Base-by-base conservation (phyloP, 2,329 filamentous ascomycete species). In the Microdochium paspali region DNA sequence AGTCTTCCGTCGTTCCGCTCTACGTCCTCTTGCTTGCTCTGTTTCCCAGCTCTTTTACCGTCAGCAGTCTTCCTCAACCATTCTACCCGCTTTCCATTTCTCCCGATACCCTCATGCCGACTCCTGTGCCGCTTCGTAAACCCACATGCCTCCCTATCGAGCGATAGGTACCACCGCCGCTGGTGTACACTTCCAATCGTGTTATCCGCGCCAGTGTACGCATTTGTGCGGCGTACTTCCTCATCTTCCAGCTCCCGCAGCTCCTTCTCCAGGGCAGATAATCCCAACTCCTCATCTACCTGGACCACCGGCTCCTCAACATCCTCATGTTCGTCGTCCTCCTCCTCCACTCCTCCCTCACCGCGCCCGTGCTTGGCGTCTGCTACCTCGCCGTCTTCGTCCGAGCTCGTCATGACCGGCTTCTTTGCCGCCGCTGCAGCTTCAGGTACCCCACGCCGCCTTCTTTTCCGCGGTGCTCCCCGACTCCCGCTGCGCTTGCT, bases 181-280 rank as follows among this genome's bases (percentile, higher is more conserved):
- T 87, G 82, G 54, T 87, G 76, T 3, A 87, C 67, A 31, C 82
- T 85, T 5, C 76, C 79, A 35, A 87, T 81, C 2, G 71, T 76
- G 55, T 87, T 87, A 1, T 56, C 69, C 0, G 84, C 80, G 4
- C 84, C 83, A 0, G 75, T 65, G 55, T 87, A 87, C 4, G 83
- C 80, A 54, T 87, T 87, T 5, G 73, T 78, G 2, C 60, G 59
- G 7, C 79, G 74, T 23, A 84, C 74, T 24, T 74, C 63, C 32
- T 75, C 70, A 49, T 80, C 73, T 48, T 77, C 68, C 9, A 50
- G 39, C 26, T 30, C 24, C 4, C 40, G 44, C 20, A 49, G 32
- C 32, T 43, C 31, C 15, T 44, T 44, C 26, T 46, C 39, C 31
- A 50, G 44, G 15, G 47, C 44, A 13, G 46, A 48, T 26, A 50